Conservation (phyloP, 768 basidiomycete genomes). For the Chalciporus pseudorubinellus region DNA sequence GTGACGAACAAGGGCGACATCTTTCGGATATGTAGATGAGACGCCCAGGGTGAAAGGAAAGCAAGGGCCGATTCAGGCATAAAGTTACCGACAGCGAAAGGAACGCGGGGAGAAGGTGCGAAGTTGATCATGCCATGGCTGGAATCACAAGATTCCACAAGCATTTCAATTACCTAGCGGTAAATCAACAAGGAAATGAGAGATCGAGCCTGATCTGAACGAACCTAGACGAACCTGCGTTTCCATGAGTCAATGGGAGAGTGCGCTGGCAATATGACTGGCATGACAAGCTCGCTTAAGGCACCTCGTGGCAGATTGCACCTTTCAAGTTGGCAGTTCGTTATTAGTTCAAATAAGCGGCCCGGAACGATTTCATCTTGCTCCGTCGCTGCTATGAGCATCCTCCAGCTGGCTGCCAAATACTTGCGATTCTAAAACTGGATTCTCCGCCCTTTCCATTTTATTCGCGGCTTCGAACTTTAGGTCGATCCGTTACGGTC, state of each 20-base stretch:
- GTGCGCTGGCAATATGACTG: conserved; percentile 15
- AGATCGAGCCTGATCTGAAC: conserved; percentile 22
- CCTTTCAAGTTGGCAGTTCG: conserved; percentile 14
- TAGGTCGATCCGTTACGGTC: conserved; percentile 27
- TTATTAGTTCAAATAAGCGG: conserved; percentile 17
- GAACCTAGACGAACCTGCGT: conserved; percentile 15
- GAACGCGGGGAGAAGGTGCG: conserved; percentile 25
- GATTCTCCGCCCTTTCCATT: conserved; percentile 13
- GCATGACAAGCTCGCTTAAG: conserved; percentile 20
- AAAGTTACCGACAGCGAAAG: conserved; percentile 27
- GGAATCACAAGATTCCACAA: conserved; percentile 9
- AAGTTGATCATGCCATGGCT: conserved; percentile 19
- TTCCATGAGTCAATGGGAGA: conserved; percentile 18
- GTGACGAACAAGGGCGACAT: neutral
- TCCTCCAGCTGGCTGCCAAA: conserved; percentile 14
- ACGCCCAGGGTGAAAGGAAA: conserved; percentile 2
- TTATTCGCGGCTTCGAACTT: conserved; percentile 11
- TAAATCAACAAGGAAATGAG: conserved; percentile 28
- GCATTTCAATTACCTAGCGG: conserved; percentile 22
- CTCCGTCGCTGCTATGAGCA: conserved; percentile 16
- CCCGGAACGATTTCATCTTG: conserved; percentile 20
- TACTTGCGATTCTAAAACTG: conserved; percentile 3
- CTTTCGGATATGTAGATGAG: neutral
- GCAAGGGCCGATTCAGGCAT: conserved; percentile 20
- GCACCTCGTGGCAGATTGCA: conserved; percentile 25